Evolutionary conservation across 352 stramenopile species (phyloP).

Genomic region (Phytophthora tubulina): DNA sequence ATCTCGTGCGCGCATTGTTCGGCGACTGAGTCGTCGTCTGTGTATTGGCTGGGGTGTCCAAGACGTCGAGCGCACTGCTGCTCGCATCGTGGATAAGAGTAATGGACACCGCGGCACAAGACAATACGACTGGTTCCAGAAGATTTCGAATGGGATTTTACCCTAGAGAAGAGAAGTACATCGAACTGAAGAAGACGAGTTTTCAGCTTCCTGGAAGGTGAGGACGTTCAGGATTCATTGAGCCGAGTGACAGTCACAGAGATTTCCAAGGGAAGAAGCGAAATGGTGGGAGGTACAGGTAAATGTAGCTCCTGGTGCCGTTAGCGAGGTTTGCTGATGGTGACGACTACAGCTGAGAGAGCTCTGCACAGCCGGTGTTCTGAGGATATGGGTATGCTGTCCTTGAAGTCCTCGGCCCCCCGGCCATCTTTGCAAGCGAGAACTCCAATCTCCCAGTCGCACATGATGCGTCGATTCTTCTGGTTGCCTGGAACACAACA

Average conservation of each 20-base stretch:
- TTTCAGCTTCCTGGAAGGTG: neutral
- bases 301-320: neutral
- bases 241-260: neutral
- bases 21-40: conserved; percentile 63
- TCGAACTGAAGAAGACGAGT: neutral
- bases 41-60: conserved; percentile 62
- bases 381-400: neutral
- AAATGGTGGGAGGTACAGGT: neutral
- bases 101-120: conserved; percentile 81
- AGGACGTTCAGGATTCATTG: neutral
- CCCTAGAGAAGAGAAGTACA: conserved; percentile 26
- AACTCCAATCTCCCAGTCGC: neutral
- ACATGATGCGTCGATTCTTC: neutral
- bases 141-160: conserved; percentile 85
- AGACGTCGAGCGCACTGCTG: conserved; percentile 63
- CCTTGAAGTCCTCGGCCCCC: neutral
- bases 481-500: neutral
- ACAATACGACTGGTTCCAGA: conserved; percentile 92
- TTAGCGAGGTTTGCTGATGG: neutral
- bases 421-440: neutral
- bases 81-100: conserved; percentile 77
- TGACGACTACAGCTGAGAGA: neutral
- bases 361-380: neutral
- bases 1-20: conserved; percentile 54
- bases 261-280: conserved; percentile 1